These are phyloP conservation scores for Tetrapisispora namnaoensis DNA, from an alignment of 805 yeast species.

Conservation along the genomic window DNA sequence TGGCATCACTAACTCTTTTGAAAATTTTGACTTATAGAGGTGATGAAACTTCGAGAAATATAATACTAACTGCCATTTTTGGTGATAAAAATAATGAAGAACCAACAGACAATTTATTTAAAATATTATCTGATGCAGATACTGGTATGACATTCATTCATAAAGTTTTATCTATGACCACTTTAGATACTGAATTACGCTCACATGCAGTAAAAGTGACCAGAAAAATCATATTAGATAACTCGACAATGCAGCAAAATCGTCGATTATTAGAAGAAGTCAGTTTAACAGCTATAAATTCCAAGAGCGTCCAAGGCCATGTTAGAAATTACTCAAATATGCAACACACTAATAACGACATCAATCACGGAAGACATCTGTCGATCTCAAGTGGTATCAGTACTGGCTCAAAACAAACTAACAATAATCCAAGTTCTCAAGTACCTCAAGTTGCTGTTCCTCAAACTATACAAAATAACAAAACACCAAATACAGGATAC, in stretches of 20 bases:
- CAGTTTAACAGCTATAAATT: slow-evolving; percentile 38
- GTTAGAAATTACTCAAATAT: slow-evolving; percentile 7
- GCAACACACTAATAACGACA: slow-evolving; percentile 19
- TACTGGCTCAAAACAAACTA: slow-evolving; percentile 23
- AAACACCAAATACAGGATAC: slow-evolving; percentile 5
- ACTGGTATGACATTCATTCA: slow-evolving; percentile 72
- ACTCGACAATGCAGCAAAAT: slow-evolving; percentile 61
- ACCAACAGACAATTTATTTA: slow-evolving; percentile 42
- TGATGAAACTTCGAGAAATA: slow-evolving; percentile 50
- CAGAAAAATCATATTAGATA: slow-evolving; percentile 50
- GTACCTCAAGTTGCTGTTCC: neutral
- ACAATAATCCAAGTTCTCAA: slow-evolving; percentile 2
- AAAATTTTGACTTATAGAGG: slow-evolving; percentile 65
- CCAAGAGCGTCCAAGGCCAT: neutral
- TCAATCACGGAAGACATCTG: slow-evolving; percentile 22
- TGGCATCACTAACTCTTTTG: slow-evolving; percentile 73
- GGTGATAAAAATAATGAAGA: slow-evolving; percentile 35
- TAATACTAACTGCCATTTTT: slow-evolving; percentile 57
- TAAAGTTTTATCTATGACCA: slow-evolving; percentile 68
- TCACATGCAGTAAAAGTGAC: slow-evolving; percentile 52
- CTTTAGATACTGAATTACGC: slow-evolving; percentile 47
- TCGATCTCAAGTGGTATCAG: slow-evolving; percentile 27
- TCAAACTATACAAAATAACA: neutral
- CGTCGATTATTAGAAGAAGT: slow-evolving; percentile 87
- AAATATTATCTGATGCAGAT: slow-evolving; percentile 52